Evolutionary conservation across 2,329 filamentous ascomycete genomes (phyloP).

Genomic region (Sordariomycetes sp.): DNA sequence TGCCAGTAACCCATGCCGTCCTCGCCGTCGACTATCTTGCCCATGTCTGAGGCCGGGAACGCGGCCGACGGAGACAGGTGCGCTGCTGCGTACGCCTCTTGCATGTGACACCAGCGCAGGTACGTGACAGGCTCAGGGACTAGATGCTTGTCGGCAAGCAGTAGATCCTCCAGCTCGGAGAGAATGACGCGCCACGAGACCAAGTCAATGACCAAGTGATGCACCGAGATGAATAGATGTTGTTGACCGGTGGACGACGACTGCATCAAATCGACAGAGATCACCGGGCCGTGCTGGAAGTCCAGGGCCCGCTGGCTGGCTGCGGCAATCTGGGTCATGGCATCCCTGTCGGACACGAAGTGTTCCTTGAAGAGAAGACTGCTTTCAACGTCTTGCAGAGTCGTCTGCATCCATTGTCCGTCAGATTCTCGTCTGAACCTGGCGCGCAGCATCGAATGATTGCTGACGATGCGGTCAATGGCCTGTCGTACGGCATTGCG

Average conservation of each 20-base stretch:
- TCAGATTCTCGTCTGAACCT: background rate
- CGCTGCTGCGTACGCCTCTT: background rate
- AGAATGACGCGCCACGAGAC: conserved; percentile 32
- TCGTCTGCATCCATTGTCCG: background rate
- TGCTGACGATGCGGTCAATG: conserved; percentile 2
- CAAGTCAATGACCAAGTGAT: conserved; percentile 27
- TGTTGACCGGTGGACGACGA: too few relatives aligned
- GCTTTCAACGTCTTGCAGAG: too few relatives aligned
- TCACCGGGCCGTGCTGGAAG: too few relatives aligned
- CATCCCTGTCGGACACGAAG: too few relatives aligned
- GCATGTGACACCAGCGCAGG: background rate
- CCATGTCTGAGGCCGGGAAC: background rate
- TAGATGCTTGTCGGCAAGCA: conserved; percentile 6
- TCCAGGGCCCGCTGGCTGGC: too few relatives aligned
- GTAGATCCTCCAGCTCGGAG: conserved; percentile 27
- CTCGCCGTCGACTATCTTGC: background rate
- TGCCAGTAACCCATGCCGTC: too few relatives aligned
- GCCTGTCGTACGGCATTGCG: background rate
- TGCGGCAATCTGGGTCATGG: too few relatives aligned
- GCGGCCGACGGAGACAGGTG: background rate
- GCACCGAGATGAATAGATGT: conserved; percentile 16
- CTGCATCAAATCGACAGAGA: too few relatives aligned
- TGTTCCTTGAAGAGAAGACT: too few relatives aligned
- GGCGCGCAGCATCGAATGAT: conserved; percentile 6
- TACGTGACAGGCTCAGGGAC: background rate